Base-by-base conservation (phyloP, 1,284 basidiomycete species). In the Cutaneotrichosporon dermatis region DNA sequence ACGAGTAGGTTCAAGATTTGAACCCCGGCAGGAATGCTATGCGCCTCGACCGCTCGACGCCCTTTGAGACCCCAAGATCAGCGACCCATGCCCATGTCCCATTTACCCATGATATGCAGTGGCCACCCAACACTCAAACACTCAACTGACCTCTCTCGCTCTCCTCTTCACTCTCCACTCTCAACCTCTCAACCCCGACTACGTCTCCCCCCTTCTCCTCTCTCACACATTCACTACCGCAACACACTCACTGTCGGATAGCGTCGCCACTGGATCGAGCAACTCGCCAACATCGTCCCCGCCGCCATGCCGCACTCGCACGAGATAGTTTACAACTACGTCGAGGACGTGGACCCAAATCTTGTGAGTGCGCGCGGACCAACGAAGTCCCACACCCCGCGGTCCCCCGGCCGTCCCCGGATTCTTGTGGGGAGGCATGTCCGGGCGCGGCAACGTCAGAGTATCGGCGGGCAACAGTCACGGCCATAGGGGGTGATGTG, bases 291-390 rank as follows among this genome's bases (percentile, higher is more conserved):
- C 25, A 25, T 25, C 25, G 25, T 25, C 25, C 25, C 25, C 49
- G 15, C 13, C 33, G 3, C 15, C 49, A 52, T 42, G 37, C 45
- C 54, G 34, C 65, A 40, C 51, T 25, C 25, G 25, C 40, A 36
- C 42, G 69, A 75, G 50, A 59, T 73, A 12, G 55, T 69, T n/a
- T 75, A 72, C 66, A 67, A 73, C 54, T 73, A 75, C 53, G 67
- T 71, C 57, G 69, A 73, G 42, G 61, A 65, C 13, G 59, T 76
- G 12, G 73, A 76, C 57, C 69, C 71, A 6, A 76, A 76, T 55
- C 61, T 76, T 15, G 70, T 70, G 25, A 52, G 67, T 59, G 12
- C 39, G 25, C 25, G 25, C 25, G 25, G 25, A 25, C 25, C 25
- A 25, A 25, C 25, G 25, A 40, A 12, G 39, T 40, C 39, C 9